These are phyloP conservation scores for Teratosphaeriaceae sp. DNA, from an alignment of 2,329 filamentous ascomycete genomes.

Conservation along the genomic window DNA sequence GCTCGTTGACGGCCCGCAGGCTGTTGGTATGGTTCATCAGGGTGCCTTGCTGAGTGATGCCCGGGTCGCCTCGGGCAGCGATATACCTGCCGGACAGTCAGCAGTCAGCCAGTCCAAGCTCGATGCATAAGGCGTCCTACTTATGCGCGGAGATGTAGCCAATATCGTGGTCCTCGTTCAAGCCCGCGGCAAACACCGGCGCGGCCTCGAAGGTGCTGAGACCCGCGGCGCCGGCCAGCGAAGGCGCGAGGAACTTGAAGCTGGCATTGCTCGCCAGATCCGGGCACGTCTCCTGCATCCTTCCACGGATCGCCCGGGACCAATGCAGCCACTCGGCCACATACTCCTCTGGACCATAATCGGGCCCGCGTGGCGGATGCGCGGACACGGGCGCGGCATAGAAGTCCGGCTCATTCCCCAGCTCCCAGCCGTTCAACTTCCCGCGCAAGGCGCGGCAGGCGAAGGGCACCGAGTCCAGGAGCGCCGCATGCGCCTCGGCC, in stretches of 20 bases:
- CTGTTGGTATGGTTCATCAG: slow-evolving; percentile 58
- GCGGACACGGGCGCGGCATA: slow-evolving; percentile 29
- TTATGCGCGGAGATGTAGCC: slow-evolving; percentile 54
- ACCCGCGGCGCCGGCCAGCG: slow-evolving; percentile 45
- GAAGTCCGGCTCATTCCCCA: slow-evolving; percentile 59
- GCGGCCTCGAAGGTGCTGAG: slow-evolving; percentile 46
- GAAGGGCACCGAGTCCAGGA: slow-evolving; percentile 49
- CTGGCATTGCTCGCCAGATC: slow-evolving; percentile 35
- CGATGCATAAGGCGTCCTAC: slow-evolving; percentile 30
- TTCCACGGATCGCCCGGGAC: slow-evolving; percentile 42
- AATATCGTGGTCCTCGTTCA: slow-evolving; percentile 45
- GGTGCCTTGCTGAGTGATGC: slow-evolving; percentile 55
- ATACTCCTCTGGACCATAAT: slow-evolving; percentile 41
- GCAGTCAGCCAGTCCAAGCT: neutral
- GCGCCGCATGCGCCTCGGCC: slow-evolving; percentile 44
- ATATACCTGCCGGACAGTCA: slow-evolving; percentile 49
- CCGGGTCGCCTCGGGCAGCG: slow-evolving; percentile 50
- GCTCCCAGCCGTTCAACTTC: slow-evolving; percentile 52
- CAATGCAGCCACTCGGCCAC: slow-evolving; percentile 54
- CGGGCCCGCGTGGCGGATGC: neutral
- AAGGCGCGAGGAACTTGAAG: slow-evolving; percentile 52
- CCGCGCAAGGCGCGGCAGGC: slow-evolving; percentile 50
- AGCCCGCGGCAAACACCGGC: slow-evolving; percentile 44
- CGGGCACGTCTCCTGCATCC: slow-evolving; percentile 47
- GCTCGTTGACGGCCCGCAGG: slow-evolving; percentile 41